Percentiles rank a stretch among this genome's conserved stretches.
Evolutionary conservation across 768 basidiomycete species (phyloP).

Genomic region (Pleurotus citrinopileatus): DNA sequence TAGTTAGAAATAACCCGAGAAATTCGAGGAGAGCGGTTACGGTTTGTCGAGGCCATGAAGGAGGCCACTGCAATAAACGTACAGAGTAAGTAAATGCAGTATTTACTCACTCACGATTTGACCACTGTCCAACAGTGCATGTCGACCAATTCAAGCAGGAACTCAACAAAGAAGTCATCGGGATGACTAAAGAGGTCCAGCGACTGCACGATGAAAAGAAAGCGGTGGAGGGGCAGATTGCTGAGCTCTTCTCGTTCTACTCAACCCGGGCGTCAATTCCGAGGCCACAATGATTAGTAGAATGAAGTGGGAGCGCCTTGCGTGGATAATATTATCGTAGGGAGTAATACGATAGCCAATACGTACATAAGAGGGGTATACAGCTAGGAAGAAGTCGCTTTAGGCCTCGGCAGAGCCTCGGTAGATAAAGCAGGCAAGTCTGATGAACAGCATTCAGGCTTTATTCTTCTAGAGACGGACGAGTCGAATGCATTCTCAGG

Average conservation of each 20-base stretch:
- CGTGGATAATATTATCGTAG: too few relatives aligned
- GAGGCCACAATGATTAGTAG: neutral
- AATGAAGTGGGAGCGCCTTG: neutral
- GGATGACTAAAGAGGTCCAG: conserved; percentile 72
- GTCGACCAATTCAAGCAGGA: conserved; percentile 88
- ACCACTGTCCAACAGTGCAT: conserved; percentile 48
- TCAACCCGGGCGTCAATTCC: conserved; percentile 52
- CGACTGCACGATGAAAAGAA: conserved; percentile 66
- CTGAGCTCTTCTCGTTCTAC: conserved; percentile 71
- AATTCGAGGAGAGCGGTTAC: conserved; percentile 79
- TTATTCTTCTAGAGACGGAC: neutral
- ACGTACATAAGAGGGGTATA: too few relatives aligned
- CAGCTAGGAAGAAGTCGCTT: too few relatives aligned
- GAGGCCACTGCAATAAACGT: conserved; percentile 89
- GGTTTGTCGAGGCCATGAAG: conserved; percentile 95
- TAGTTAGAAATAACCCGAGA: conserved; percentile 71
- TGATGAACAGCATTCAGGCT: neutral
- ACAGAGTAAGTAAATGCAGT: conserved; percentile 44
- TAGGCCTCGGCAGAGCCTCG: too few relatives aligned
- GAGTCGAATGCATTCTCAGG: conserved; percentile 15
- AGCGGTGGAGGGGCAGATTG: conserved; percentile 64
- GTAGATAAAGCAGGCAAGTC: neutral
- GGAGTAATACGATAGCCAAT: too few relatives aligned
- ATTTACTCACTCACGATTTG: conserved; percentile 6
- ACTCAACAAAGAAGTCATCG: conserved; percentile 68